Evolutionary conservation across 176 grass and related monocot species (phyloP), one percentile per base, ranked within the genome.

Genomic region (Oryza glaberrima): DNA sequence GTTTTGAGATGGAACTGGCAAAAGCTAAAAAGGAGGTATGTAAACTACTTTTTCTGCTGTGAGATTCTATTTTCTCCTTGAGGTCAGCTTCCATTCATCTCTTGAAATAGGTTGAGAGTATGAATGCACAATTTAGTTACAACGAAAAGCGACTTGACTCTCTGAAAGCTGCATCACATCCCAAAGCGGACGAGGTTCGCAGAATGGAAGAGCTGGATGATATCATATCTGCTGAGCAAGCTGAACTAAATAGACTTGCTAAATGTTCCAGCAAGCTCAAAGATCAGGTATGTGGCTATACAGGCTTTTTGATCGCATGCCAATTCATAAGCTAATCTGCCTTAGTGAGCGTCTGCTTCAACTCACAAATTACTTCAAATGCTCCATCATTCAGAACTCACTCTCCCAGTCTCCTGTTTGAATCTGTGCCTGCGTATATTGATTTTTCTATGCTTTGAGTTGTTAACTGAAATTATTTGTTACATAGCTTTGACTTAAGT

Each of bases 261-360:
- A 92, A 92, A 85, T 90, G 83, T 87, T 99, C 93, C 54, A 92
- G 96, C 75, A 96, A 95, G 77, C 90, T 99, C 61, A 94, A 99
- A 85, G 88, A 94, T 69, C 79, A 92, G 91, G 96, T 90, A 89
- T 80, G 78, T 80, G n/a, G 56, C 40, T 72, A 19, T 79, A 81
- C 64, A 73, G 69, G 26, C 25, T 64, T 70, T 36, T n/a, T 82
- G 58, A 9, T 69, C 32, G 75, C 80, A 76, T 73, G 75, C 43
- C 67, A 71, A 66, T 4, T 64, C 66, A 10, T 51, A 36, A 47
- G 6, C 80, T 69, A 71, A 35, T 67, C 41, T 80, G 35, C 32
- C 20, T 89, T 83, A 78, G 32, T 36, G 13, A 54, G 19, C 12
- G 32, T 68, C 40, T 56, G 56, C 34, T 69, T 44, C 30, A 47